Percentiles rank a stretch among this genome's conserved stretches.
Conservation (phyloP, 331 rosid genomes). For the Arachis monticola region DNA sequence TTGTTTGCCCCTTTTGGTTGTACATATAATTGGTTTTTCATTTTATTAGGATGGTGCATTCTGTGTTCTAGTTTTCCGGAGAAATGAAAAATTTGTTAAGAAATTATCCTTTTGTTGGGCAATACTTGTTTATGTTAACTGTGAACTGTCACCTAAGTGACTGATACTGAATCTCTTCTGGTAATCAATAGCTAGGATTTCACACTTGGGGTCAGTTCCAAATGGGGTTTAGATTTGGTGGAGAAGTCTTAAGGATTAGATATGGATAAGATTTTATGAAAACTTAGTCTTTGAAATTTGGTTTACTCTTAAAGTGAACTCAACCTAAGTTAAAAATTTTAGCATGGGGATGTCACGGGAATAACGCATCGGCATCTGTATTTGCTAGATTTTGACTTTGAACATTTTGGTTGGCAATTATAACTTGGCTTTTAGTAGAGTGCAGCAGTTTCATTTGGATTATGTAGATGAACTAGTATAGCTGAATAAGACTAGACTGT, state of each 20-base stretch:
- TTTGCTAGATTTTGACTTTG: not conserved
- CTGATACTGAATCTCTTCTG: not conserved
- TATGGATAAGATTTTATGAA: too few species aligned
- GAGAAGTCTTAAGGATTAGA: too few species aligned
- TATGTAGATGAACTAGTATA: not conserved
- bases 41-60: too few species aligned
- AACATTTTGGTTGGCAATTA: not conserved
- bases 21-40: too few species aligned
- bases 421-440: not conserved
- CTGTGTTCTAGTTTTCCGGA: not conserved
- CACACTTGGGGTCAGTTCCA: too few species aligned
- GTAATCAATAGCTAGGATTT: not conserved
- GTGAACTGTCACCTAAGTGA: not conserved
- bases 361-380: not conserved
- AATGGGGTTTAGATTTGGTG: too few species aligned
- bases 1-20: conserved; percentile 3
- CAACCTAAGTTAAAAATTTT: not conserved
- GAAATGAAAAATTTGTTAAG: not conserved
- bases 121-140: not conserved
- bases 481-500: not conserved
- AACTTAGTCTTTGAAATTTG: too few species aligned
- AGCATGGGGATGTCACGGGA: not conserved
- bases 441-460: not conserved
- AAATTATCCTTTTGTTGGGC: not conserved
- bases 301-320: too few species aligned